Base-by-base conservation (phyloP, 306 rosid genomes). In the Trichosanthes truncata region DNA sequence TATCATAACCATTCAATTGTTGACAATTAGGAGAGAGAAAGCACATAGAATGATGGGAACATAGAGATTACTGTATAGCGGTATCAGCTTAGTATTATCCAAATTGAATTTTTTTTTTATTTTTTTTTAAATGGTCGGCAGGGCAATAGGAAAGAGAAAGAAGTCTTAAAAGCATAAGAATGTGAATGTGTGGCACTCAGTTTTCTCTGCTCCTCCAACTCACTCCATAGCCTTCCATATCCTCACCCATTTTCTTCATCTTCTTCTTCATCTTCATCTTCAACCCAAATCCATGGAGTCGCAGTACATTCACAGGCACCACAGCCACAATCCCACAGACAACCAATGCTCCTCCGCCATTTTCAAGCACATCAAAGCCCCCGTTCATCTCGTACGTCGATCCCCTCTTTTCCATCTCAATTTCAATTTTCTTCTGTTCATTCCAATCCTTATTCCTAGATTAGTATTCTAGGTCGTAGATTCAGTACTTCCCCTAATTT, bases 341-440 rank as follows among this genome's bases (percentile, higher is more conserved):
- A 88, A 84, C 31, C 99, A 96, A 92, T 93, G 99, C 85, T 85
- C 98, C 43, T 90, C 99, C n/a, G 91, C 96, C 10, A 82, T 96
- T 45, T 93, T 93, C 45, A 93, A 87, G 85, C 97, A 91, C 85
- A 86, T 96, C 83, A 92, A 80, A 68, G 98, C 99, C 18, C 99
- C 98, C 31, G 89, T 89, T 81, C 94, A 89, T 6, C 96, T 96
- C 74, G 99, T 96, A 78, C 79, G 89, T 85, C 3, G 61, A 46
- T 6, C 26, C 17, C 4, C 35, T 76, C n/a, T 31, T 35, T 45
- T 31, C 36, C 66, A 11, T 15, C 8, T 77, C 23, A 11, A 14
- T 55, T 65, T 65, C 45, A 17, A 17, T 7, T 65, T 35, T 0
- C n/a, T 60, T 26, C 38, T 26, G 0, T 26, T 14, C 9, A 26